Percentiles rank a stretch among this genome's conserved stretches.
Evolutionary conservation across 805 yeast species (phyloP).

Genomic region (Saturnispora bothae): DNA sequence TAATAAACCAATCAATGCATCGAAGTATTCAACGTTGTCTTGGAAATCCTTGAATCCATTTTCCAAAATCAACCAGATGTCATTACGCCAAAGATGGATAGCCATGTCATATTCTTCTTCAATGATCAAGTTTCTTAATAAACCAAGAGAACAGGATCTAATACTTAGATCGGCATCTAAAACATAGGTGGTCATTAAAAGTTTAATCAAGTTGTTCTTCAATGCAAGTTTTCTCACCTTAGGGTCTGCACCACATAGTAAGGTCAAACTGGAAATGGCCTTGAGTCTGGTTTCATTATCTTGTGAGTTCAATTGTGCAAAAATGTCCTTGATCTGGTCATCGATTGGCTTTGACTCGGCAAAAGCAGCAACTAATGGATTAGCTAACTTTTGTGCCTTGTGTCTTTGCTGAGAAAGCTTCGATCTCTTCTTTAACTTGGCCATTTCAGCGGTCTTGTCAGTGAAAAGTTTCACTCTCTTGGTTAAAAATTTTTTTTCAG

Average conservation of each 20-base stretch:
- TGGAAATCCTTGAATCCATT: conserved; percentile 29
- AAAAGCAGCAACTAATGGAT: not conserved
- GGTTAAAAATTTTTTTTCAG: not conserved
- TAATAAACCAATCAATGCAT: conserved; percentile 54
- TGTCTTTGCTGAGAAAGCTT: conserved; percentile 32
- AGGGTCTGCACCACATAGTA: conserved; percentile 30
- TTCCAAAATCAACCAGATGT: conserved; percentile 58
- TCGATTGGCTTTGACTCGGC: conserved; percentile 1
- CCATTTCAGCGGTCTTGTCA: conserved; percentile 47
- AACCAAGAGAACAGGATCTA: conserved; percentile 45
- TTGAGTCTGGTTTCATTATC: not conserved
- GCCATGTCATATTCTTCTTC: conserved; percentile 86
- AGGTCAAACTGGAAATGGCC: conserved; percentile 1
- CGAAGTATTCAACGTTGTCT: conserved; percentile 3
- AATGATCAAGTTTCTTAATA: conserved; percentile 66
- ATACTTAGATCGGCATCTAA: conserved; percentile 2
- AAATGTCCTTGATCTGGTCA: conserved; percentile 3
- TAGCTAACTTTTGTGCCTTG: conserved; percentile 9
- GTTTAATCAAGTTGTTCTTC: conserved; percentile 60
- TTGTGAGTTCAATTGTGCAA: conserved; percentile 32
- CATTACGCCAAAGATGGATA: conserved; percentile 63
- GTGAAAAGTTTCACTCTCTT: not conserved
- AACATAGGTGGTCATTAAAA: conserved; percentile 31
- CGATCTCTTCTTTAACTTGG: conserved; percentile 61
- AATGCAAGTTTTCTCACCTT: conserved; percentile 51